Base-by-base conservation (phyloP, 2,329 filamentous ascomycete species). In the Neopestalotiopsis sp. region DNA sequence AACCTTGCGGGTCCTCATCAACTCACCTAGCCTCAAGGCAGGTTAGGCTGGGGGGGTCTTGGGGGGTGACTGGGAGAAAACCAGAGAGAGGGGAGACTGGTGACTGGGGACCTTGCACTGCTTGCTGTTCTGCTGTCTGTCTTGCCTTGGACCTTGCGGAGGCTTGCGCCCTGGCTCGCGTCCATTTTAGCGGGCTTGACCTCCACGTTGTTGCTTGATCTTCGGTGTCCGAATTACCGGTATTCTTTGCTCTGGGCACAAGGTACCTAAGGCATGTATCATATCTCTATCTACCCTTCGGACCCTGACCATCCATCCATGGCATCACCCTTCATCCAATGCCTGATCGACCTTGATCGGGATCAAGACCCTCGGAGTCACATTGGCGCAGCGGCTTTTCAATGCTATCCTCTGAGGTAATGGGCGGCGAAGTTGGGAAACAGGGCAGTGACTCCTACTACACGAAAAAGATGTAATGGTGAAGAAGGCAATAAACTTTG, bases 351-450 rank as follows among this genome's bases (percentile, higher is more conserved):
- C 6, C 34, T 38, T 38, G 45, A 53, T 53, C 45, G 45, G 45
- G 59, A 40, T 42, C 28, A 62, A 40, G 59, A 62, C 59, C 59
- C 59, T 62, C 59, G 30, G 40, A 42, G 59, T 62, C 34, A 40
- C 32, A 62, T 34, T 62, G 59, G 59, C 59, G 34, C n/a, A 40
- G 32, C 59, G 14, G 57, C 57, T 34, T 28, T 13, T 62, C 34
- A 38, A 38, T 38, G 34, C 34, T 38, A 38, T 38, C n/a, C 61
- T 64, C 61, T 64, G 61, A 64, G 61, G 61, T 64, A 64, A 64
- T 64, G 34, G 57, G 61, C 61, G 61, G 61, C 61, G 38, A 64
- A 45, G 61, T 45, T 49, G 57, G 28, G 61, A 64, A 64, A 53
- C 61, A 64, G 61, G 59, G 59, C 59, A 62, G 28, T 14, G 32